Percentiles rank a stretch among this genome's conserved stretches.
Evolutionary conservation across 1,284 basidiomycete species (phyloP).

Genomic region (Porodaedalea pini): DNA sequence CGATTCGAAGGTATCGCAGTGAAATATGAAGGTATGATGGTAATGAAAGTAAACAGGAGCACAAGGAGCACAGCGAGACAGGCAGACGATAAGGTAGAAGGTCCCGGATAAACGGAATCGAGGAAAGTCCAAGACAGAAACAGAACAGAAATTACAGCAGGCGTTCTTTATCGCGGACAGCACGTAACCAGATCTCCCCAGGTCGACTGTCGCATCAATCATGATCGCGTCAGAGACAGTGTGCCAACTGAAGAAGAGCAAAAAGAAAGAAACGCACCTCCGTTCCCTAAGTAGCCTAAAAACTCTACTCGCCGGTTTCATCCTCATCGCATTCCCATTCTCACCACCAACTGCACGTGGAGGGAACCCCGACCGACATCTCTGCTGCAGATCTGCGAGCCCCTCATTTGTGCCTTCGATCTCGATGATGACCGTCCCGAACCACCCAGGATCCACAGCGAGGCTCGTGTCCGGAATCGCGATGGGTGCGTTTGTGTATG

Average conservation of each 20-base stretch:
- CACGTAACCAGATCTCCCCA: slow-evolving; percentile 75
- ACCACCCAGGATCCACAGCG: slow-evolving; percentile 73
- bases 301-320: slow-evolving; percentile 43
- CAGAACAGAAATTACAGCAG: slow-evolving; percentile 32
- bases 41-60: too few species aligned
- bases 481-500: slow-evolving; percentile 32
- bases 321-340: slow-evolving; percentile 30
- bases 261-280: slow-evolving; percentile 47
- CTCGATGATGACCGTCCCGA: slow-evolving; percentile 74
- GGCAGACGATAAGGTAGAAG: not conserved
- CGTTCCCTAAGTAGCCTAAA: slow-evolving; percentile 71
- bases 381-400: slow-evolving; percentile 68
- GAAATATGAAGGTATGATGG: not conserved
- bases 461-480: slow-evolving; percentile 50
- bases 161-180: slow-evolving; percentile 60
- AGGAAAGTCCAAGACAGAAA: not conserved
- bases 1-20: not conserved
- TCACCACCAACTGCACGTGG: slow-evolving; percentile 39
- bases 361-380: slow-evolving; percentile 67
- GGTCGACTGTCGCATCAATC: slow-evolving; percentile 65
- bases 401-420: slow-evolving; percentile 81
- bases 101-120: not conserved
- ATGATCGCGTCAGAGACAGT: slow-evolving; percentile 3
- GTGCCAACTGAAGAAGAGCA: slow-evolving; percentile 25
- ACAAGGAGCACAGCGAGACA: not conserved